Conservation (phyloP, 2,329 filamentous ascomycete genomes). For the Sclerotinia borealis region DNA sequence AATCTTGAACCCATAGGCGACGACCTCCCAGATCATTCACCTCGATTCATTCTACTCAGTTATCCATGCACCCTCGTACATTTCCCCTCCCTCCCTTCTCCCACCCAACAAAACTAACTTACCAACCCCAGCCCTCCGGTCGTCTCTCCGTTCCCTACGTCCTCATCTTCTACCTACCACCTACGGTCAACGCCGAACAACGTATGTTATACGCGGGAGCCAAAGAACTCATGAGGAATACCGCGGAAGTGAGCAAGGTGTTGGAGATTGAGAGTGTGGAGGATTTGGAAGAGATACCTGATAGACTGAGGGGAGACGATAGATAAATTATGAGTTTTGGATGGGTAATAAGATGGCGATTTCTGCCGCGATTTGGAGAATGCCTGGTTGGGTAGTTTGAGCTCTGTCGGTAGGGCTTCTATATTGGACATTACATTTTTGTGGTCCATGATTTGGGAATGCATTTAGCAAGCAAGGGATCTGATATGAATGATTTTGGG, state of each 20-base stretch:
- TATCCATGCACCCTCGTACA: constrained; percentile 81
- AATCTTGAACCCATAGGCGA: constrained; percentile 76
- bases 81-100: not conserved
- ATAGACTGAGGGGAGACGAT: constrained; percentile 43
- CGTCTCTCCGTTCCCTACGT: constrained; percentile 88
- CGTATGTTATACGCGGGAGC: constrained; percentile 95
- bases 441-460: not conserved
- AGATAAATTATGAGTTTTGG: not conserved
- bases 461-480: not conserved
- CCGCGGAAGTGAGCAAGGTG: constrained; percentile 80
- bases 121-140: constrained; percentile 59
- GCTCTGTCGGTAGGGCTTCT: not conserved
- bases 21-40: constrained; percentile 86
- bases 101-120: constrained; percentile 12
- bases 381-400: not conserved
- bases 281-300: constrained; percentile 76
- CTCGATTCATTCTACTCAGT: constrained; percentile 82
- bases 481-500: not conserved
- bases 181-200: constrained; percentile 79
- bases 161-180: constrained; percentile 88
- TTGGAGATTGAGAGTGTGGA: constrained; percentile 78
- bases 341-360: not conserved
- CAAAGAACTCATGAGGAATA: constrained; percentile 92
- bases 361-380: not conserved
- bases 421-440: not conserved